phyloP scores from a whole-genome alignment of 257 asterid genomes.

The Jacaranda mimosifolia region DNA sequence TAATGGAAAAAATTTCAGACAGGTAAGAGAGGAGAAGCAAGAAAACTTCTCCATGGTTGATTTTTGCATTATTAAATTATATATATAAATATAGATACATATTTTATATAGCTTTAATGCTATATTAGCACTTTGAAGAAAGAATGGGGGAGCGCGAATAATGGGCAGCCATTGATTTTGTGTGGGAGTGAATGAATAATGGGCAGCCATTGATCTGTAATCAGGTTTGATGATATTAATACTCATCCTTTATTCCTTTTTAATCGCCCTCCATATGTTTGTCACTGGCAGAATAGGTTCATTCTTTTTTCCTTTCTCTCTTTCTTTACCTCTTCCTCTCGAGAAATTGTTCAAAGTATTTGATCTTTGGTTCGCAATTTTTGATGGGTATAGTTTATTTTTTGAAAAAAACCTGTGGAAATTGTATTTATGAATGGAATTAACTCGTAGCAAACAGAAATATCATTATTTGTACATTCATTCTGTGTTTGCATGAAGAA shows the following conservation, averaged over 20 bases:
- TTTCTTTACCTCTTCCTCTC: conserved; percentile 27
- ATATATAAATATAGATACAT: background rate
- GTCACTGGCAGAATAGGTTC: conserved; percentile 37
- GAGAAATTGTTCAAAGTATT: conserved; percentile 27
- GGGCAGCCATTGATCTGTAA: conserved; percentile 40
- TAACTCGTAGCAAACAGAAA: background rate
- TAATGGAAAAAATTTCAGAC: background rate
- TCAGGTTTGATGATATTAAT: conserved; percentile 37
- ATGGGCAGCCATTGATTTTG: conserved; percentile 40
- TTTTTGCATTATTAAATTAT: background rate
- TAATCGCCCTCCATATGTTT: conserved; percentile 47
- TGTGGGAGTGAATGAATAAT: conserved; percentile 35
- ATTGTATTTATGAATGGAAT: no score
- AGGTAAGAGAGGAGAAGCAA: background rate
- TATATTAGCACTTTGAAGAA: background rate
- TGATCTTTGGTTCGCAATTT: conserved; percentile 29
- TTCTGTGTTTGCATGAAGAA: conserved; percentile 2
- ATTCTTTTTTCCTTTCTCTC: conserved; percentile 11
- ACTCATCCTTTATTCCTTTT: conserved; percentile 26
- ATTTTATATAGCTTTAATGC: conserved; percentile 17
- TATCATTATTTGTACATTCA: conserved; percentile 10
- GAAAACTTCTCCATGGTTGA: conserved; percentile 16
- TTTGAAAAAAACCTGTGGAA: background rate
- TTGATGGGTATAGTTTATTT: conserved; percentile 31
- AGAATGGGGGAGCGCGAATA: conserved; percentile 32